Base-by-base conservation (phyloP, 2,329 filamentous ascomycete genomes). In the Xylaria hypoxylon region DNA sequence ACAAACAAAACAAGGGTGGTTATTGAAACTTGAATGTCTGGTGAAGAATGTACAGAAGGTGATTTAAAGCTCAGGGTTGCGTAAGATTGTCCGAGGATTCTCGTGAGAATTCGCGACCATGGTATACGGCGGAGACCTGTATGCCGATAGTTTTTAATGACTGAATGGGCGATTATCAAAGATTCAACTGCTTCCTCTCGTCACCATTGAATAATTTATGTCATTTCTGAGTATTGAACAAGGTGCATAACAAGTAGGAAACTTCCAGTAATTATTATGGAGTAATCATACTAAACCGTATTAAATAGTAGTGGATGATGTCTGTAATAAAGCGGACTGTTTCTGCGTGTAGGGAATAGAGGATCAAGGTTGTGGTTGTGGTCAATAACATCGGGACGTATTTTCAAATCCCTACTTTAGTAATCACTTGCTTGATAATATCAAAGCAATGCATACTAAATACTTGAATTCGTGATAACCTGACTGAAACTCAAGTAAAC, bases 131-230 rank as follows among this genome's bases (percentile, higher is more conserved):
- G n/a, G 38, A 11, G 3, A 15, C 1, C n/a, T 2, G 4, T 47
- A n/a, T 17, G 24, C 13, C 10, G 47, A 8, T 45, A 59, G 53
- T 24, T 52, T 31, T 50, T 64, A 38, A 53, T 50, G 50, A 59
- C n/a, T 44, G 17, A 53, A 64, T 31, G 47, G 61, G 48, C 26
- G 19, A 2, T 19, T 44, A 1, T 26, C 24, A 47, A 52, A 47
- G n/a, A 33, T 33, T 11, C 7, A 19, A 19, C 10, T 31, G 6
- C 15, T 31, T 8, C n/a, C 26, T 13, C 15, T 48, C 13, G 10
- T n/a, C n/a, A n/a, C n/a, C n/a, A n/a, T n/a, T n/a, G n/a, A n/a
- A n/a, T n/a, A 38, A 15, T 13, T 11, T 15, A 38, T 38, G 28
- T 31, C 5, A 31, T 31, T n/a, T n/a, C n/a, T n/a, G n/a, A n/a